Percentiles rank a stretch among this genome's conserved stretches.
Conservation (phyloP, 2,329 filamentous ascomycete genomes). For the Ophiognomonia clavigignenti-juglandacearum region DNA sequence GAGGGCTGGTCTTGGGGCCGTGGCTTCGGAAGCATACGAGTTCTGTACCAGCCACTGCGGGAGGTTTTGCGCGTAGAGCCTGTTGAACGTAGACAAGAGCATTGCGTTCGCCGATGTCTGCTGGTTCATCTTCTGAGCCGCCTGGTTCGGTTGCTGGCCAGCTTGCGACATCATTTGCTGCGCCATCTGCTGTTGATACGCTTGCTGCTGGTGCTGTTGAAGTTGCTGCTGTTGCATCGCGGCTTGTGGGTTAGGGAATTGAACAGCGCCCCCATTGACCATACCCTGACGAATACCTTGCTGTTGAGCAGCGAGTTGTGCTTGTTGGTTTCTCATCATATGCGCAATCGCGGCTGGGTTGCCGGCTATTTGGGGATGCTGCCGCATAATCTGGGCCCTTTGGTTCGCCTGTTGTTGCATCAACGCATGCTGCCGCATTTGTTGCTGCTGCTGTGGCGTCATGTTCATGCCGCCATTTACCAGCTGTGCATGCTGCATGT, state of each 20-base stretch:
- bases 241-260: conserved; percentile 23
- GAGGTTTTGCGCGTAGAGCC: too few species aligned
- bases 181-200: conserved; percentile 28
- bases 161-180: conserved; percentile 15
- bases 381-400: conserved; percentile 28
- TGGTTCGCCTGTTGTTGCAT: conserved; percentile 27
- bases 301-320: conserved; percentile 21
- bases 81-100: too few species aligned
- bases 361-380: conserved; percentile 21
- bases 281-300: conserved; percentile 20
- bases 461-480: conserved; percentile 37
- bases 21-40: too few species aligned
- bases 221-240: conserved; percentile 24
- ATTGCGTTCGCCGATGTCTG: too few species aligned
- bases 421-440: conserved; percentile 23
- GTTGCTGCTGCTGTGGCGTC: conserved; percentile 31
- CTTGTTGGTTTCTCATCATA: conserved; percentile 19
- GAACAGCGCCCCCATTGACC: conserved; percentile 21
- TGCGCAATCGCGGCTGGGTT: conserved; percentile 30
- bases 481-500: conserved; percentile 34
- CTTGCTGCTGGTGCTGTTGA: conserved; percentile 28
- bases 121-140: too few species aligned
- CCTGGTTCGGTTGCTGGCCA: conserved; percentile 10
- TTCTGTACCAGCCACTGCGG: too few species aligned
- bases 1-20: too few species aligned